Evolutionary conservation across 352 stramenopile species (phyloP).

Genomic region (Aphanomyces invadans): DNA sequence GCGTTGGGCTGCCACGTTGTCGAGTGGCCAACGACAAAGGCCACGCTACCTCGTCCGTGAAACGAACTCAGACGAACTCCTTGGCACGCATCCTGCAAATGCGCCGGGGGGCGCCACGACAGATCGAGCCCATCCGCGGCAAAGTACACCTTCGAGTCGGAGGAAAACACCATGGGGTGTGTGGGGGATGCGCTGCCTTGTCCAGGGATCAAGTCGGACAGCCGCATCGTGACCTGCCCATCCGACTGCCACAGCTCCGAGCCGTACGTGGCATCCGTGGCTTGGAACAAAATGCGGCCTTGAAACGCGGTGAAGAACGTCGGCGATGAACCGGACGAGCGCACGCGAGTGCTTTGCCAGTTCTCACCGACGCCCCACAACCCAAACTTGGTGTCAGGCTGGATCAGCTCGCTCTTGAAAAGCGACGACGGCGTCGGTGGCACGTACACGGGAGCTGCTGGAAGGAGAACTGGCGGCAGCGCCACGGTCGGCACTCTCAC

Average conservation of each 20-base stretch:
- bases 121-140: slow-evolving; percentile 54
- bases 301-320: slow-evolving; percentile 9
- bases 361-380: neutral
- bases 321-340: neutral
- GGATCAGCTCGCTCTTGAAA: neutral
- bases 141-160: slow-evolving; percentile 72
- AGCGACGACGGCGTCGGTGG: slow-evolving; percentile 4
- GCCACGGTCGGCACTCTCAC: too few species aligned
- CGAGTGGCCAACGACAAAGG: slow-evolving; percentile 59
- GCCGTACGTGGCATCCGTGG: slow-evolving; percentile 19
- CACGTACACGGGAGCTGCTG: neutral
- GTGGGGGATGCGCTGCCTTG: slow-evolving; percentile 28
- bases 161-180: slow-evolving; percentile 44
- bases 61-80: slow-evolving; percentile 63
- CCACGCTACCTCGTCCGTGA: slow-evolving; percentile 33
- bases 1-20: slow-evolving; percentile 54
- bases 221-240: slow-evolving; percentile 49
- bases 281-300: neutral
- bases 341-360: neutral
- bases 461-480: neutral
- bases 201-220: slow-evolving; percentile 60
- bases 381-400: slow-evolving; percentile 1
- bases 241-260: slow-evolving; percentile 77
- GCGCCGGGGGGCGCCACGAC: slow-evolving; percentile 41
- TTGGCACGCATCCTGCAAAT: slow-evolving; percentile 53